Percentiles rank a stretch among this genome's conserved stretches.
Evolutionary conservation across 768 basidiomycete species (phyloP).

Genomic region (Mycena crocata): DNA sequence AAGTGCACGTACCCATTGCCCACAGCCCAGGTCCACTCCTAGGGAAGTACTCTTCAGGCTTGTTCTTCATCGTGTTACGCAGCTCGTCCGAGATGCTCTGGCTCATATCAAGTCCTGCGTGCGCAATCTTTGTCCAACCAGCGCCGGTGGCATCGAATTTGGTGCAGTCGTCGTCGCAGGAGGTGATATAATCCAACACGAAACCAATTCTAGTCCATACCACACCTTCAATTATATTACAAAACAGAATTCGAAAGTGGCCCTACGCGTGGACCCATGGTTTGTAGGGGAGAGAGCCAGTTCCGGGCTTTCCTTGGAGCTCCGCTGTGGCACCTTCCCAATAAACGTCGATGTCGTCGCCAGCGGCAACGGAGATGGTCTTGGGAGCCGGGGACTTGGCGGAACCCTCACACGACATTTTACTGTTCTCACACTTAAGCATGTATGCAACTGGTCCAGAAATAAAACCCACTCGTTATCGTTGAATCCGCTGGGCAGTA

Average conservation of each 20-base stretch:
- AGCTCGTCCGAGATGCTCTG: constrained; percentile 35
- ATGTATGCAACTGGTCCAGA: background rate
- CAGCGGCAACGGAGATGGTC: constrained; percentile 33
- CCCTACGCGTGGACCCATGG: constrained; percentile 42
- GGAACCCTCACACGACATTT: constrained; percentile 39
- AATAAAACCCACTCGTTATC: constrained; percentile 34
- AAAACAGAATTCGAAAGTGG: background rate
- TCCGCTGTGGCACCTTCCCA: constrained; percentile 40
- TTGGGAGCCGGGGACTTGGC: constrained; percentile 29
- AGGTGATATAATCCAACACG: constrained; percentile 38
- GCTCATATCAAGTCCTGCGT: constrained; percentile 35
- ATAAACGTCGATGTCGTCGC: constrained; percentile 27
- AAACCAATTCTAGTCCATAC: constrained; percentile 40
- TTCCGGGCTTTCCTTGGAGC: constrained; percentile 33
- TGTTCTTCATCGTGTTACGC: constrained; percentile 35
- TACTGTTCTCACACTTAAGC: constrained; percentile 8
- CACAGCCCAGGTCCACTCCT: constrained; percentile 36
- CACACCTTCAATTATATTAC: background rate
- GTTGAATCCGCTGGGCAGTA: constrained; percentile 26
- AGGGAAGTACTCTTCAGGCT: constrained; percentile 38
- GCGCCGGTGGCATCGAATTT: constrained; percentile 37
- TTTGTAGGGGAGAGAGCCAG: constrained; percentile 33
- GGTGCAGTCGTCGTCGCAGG: constrained; percentile 39
- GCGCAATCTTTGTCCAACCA: constrained; percentile 38
- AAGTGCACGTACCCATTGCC: constrained; percentile 31